Evolutionary conservation across 176 grass and related monocot genomes (phyloP).

Genomic region (Oryza punctata): DNA sequence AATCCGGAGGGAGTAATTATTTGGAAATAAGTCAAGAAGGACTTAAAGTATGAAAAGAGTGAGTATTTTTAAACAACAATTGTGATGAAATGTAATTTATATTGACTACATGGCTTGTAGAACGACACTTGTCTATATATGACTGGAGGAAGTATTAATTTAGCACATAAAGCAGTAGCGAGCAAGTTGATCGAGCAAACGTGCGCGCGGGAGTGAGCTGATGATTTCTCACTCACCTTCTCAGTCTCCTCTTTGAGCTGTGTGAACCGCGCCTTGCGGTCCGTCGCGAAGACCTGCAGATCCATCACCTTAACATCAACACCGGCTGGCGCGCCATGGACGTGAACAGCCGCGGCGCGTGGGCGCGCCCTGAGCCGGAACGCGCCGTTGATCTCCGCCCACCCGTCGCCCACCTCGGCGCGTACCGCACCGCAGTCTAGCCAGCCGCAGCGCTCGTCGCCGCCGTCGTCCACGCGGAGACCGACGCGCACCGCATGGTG

Average conservation of each 20-base stretch:
- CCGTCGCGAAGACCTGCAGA: slow-evolving; percentile 37
- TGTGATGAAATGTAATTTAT: too few species aligned
- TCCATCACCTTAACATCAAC: slow-evolving; percentile 53
- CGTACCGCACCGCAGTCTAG: slow-evolving; percentile 36
- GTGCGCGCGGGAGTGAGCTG: too few species aligned
- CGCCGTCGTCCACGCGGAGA: slow-evolving; percentile 33
- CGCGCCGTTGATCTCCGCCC: slow-evolving; percentile 51
- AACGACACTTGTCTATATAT: too few species aligned
- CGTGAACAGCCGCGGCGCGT: slow-evolving; percentile 17
- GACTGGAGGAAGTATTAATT: too few species aligned
- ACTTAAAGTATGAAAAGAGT: too few species aligned
- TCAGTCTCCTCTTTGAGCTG: slow-evolving; percentile 41
- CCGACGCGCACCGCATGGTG: slow-evolving; percentile 16
- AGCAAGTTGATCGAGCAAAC: too few species aligned
- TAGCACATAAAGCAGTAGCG: too few species aligned
- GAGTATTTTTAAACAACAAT: too few species aligned
- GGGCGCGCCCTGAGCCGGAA: slow-evolving; percentile 35
- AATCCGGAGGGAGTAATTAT: too few species aligned
- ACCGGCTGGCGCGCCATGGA: slow-evolving; percentile 40
- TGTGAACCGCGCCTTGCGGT: slow-evolving; percentile 37
- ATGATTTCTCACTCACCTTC: slow-evolving; percentile 26
- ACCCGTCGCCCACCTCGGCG: background rate
- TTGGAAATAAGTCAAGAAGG: too few species aligned
- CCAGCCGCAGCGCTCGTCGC: background rate
- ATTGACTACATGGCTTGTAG: too few species aligned